A percentile compares a stretch with the other conserved stretches of the same genome.
Evolutionary conservation across 345 rosid genomes (phyloP).

Genomic region (Chamaenerion angustifolium): DNA sequence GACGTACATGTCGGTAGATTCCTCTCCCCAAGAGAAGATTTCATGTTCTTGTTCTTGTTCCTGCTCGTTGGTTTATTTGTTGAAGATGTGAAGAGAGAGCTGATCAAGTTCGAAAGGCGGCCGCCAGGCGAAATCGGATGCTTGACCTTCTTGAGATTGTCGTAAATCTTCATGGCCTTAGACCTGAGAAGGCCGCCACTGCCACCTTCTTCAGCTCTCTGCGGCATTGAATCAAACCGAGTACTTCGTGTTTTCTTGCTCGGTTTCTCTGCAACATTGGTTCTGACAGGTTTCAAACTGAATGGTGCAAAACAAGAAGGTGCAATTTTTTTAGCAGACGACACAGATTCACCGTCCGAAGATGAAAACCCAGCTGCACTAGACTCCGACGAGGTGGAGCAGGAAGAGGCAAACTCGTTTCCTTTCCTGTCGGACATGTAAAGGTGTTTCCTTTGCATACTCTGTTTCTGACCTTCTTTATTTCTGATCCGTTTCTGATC

Average conservation of each 20-base stretch:
- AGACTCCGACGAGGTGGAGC: conserved; percentile 64
- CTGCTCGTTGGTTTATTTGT: too few relatives aligned
- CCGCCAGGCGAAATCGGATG: conserved; percentile 83
- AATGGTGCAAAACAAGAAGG: conserved; percentile 23
- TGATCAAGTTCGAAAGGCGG: conserved; percentile 47
- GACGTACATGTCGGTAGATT: conserved; percentile 44
- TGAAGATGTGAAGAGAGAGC: conserved; percentile 39
- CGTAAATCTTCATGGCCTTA: conserved; percentile 37
- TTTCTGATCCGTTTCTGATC: not conserved
- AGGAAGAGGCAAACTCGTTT: conserved; percentile 21
- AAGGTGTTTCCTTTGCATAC: conserved; percentile 6
- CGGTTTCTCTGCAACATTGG: conserved; percentile 17
- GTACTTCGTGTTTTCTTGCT: conserved; percentile 8
- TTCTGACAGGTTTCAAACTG: conserved; percentile 33
- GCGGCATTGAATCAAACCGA: too few relatives aligned
- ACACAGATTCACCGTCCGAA: conserved; percentile 58
- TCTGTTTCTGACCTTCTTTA: conserved; percentile 13
- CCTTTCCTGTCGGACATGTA: not conserved
- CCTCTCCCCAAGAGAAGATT: conserved; percentile 6
- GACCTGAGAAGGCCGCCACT: conserved; percentile 20
- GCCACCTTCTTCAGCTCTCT: conserved; percentile 29
- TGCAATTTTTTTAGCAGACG: conserved; percentile 19
- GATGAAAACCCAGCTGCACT: conserved; percentile 69
- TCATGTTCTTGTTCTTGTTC: conserved; percentile 9
- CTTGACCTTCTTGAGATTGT: conserved; percentile 43